Evolutionary conservation across 208 protist species (phyloP), one percentile per base, ranked within the genome.

Genomic region (Polymyxa betae): DNA sequence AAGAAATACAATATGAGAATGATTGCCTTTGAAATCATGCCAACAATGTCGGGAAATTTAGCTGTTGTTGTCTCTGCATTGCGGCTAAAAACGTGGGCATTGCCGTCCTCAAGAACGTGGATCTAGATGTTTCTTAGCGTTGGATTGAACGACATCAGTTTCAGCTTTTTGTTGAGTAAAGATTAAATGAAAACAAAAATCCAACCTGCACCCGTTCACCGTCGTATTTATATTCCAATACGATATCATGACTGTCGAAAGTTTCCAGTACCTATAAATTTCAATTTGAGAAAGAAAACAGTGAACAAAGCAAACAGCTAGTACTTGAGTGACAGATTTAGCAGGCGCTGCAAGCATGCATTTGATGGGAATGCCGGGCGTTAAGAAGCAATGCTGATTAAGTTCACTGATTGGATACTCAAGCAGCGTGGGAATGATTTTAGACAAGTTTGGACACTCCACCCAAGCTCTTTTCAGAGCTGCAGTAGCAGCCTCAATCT

Each of bases 141-240:
- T n/a, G n/a, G n/a, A n/a, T n/a, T n/a, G n/a, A n/a, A n/a, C n/a
- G n/a, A n/a, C n/a, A n/a, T n/a, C n/a, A n/a, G n/a, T n/a, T n/a
- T n/a, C n/a, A n/a, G n/a, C n/a, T n/a, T n/a, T n/a, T n/a, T n/a
- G n/a, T n/a, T n/a, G n/a, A n/a, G n/a, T n/a, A n/a, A n/a, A 60
- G 49, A 24, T 60, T 24, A 29, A 29, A 24, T 60, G 24, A 60
- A 60, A 29, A 5, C 5, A 60, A 24, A 60, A 24, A 5, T 29
- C 12, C 24, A 29, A 60, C 49, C 72, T 82, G 72, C 5, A n/a
- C 72, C n/a, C 72, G 5, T 43, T 82, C 72, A 16, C 98, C 98
- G 94, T 99, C 99, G 93, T 99, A 99, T 94, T 99, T 99, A 94
- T 98, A 99, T 94, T 99, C 98, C 88, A 97, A 98, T 0, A 98